These are phyloP conservation scores for Xylaria sp. DNA, from an alignment of 2,329 filamentous ascomycete genomes.

Conservation along the genomic window DNA sequence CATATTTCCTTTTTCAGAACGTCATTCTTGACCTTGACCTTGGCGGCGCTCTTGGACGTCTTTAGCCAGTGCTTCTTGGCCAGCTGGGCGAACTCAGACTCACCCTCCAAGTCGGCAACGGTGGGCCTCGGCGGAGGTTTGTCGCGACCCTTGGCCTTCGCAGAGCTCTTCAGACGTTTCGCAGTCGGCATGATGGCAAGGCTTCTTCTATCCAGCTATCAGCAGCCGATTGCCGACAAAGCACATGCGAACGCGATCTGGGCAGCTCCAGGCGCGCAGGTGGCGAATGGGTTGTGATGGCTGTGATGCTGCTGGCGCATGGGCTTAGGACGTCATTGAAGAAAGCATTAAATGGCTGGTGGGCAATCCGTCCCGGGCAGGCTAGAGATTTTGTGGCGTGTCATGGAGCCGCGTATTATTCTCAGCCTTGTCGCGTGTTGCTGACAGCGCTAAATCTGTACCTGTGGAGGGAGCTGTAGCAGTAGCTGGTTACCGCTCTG, in stretches of 20 bases:
- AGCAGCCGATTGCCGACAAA: slow-evolving; percentile 22
- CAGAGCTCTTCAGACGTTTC: slow-evolving; percentile 62
- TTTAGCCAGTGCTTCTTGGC: slow-evolving; percentile 88
- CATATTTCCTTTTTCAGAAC: slow-evolving; percentile 87
- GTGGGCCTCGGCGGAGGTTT: slow-evolving; percentile 61
- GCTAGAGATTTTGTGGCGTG: slow-evolving; percentile 24
- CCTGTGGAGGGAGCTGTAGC: neutral
- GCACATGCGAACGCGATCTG: slow-evolving; percentile 18
- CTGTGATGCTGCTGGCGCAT: slow-evolving; percentile 15
- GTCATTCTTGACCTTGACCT: slow-evolving; percentile 79
- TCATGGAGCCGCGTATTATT: slow-evolving; percentile 25
- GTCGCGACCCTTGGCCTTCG: slow-evolving; percentile 50
- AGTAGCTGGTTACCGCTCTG: too few species aligned
- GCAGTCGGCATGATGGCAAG: slow-evolving; percentile 59
- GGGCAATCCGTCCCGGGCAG: neutral
- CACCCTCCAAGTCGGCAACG: slow-evolving; percentile 72
- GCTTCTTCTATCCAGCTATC: slow-evolving; percentile 20
- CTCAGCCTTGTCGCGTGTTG: slow-evolving; percentile 38
- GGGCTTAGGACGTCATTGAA: slow-evolving; percentile 18
- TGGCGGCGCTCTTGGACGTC: slow-evolving; percentile 62
- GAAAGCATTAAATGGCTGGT: neutral
- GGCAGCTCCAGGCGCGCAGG: slow-evolving; percentile 20
- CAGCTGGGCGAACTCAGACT: slow-evolving; percentile 74
- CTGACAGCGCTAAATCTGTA: slow-evolving; percentile 14
- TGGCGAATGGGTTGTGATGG: slow-evolving; percentile 1